Conservation (phyloP, 345 rosid species). For the Dimocarpus longan region DNA sequence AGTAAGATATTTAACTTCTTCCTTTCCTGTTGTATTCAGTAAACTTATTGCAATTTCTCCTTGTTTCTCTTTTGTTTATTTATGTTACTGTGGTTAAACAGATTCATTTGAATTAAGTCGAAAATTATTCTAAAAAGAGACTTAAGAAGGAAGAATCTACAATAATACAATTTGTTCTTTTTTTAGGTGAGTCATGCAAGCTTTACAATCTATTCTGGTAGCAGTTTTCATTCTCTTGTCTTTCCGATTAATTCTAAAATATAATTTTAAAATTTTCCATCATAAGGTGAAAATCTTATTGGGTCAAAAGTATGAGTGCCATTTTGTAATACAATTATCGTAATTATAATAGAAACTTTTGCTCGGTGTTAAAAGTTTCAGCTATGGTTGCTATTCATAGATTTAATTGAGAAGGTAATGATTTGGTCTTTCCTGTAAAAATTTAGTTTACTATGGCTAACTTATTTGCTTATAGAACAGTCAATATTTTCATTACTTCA, state of each 20-base stretch:
- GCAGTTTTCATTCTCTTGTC: neutral
- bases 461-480: too few relatives aligned
- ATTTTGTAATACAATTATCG: neutral
- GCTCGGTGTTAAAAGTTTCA: neutral
- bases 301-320: neutral
- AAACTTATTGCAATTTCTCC: neutral
- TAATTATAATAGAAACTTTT: neutral
- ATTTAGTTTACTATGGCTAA: too few relatives aligned
- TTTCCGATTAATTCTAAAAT: neutral
- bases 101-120: conserved; percentile 73
- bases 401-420: too few relatives aligned
- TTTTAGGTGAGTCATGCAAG: neutral
- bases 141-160: conserved; percentile 72
- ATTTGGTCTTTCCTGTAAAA: too few relatives aligned
- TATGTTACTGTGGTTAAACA: too few relatives aligned
- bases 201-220: neutral
- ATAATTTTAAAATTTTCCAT: too few relatives aligned
- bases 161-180: conserved; percentile 45
- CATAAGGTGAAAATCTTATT: neutral
- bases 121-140: conserved; percentile 65
- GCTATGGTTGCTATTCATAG: neutral
- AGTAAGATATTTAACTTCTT: too few relatives aligned
- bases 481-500: too few relatives aligned
- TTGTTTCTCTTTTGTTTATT: conserved; percentile 21
- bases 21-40: neutral